Conservation (phyloP, 2,329 filamentous ascomycete species). For the Cladobotryum mycophilum region DNA sequence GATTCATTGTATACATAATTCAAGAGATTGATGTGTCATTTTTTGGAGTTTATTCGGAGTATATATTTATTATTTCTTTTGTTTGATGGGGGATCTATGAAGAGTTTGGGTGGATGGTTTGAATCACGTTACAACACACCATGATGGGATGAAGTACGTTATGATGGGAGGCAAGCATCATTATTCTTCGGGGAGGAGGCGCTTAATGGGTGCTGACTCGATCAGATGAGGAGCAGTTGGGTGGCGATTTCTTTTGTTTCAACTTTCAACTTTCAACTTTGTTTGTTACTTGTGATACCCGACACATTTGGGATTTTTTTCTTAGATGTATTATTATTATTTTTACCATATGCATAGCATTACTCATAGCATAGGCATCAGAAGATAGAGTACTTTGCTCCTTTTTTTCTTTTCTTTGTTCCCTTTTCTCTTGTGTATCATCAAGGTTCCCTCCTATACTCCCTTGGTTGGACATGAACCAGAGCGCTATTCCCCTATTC, state of each 20-base stretch:
- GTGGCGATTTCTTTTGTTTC: background rate
- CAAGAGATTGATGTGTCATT: no score
- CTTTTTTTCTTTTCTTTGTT: slow-evolving; percentile 2
- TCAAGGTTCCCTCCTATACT: background rate
- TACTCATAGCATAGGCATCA: slow-evolving; percentile 5
- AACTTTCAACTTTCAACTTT: background rate
- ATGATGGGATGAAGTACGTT: background rate
- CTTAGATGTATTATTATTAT: slow-evolving; percentile 10
- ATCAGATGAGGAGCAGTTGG: background rate
- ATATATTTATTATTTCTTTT: no score
- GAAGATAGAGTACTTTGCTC: slow-evolving; percentile 2
- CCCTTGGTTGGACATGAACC: no score
- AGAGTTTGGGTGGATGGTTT: no score
- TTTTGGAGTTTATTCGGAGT: no score
- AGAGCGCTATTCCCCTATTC: background rate
- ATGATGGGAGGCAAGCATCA: slow-evolving; percentile 6
- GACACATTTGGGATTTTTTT: slow-evolving; percentile 4
- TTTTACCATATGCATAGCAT: slow-evolving; percentile 1
- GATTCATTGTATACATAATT: background rate
- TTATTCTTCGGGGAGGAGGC: background rate
- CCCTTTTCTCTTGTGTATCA: background rate
- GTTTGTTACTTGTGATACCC: slow-evolving; percentile 7
- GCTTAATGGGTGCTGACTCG: background rate
- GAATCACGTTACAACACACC: background rate
- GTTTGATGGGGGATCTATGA: no score